Evolutionary conservation across 2,329 filamentous ascomycete genomes (phyloP), one percentile per base, ranked within the genome.

Genomic region (Neonectria faginata): DNA sequence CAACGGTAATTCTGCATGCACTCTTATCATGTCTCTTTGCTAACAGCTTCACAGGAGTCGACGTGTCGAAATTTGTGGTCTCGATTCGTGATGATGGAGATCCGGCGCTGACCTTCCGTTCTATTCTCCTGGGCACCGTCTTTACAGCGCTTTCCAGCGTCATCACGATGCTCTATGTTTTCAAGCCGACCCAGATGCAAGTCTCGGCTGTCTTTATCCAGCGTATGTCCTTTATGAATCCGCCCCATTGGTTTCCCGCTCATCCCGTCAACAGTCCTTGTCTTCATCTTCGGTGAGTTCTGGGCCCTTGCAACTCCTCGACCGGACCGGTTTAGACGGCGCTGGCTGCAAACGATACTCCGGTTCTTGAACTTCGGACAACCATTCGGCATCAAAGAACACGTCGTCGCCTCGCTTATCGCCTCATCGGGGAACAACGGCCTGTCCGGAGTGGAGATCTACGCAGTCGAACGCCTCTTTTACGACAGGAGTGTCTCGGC

Each of bases 41-140:
- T 48, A 6, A 48, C 11, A 2, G 14, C 11, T 11, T 31, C 3
- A 18, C 44, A 66, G 60, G 64, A 12, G 31, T 55, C 14, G 67
- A 71, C 36, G 70, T 70, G 1, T 70, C 69, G 51, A 68, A 67
- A 12, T 71, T 62, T 44, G 33, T 71, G 2, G 65, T 72, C 0
- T 71, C 69, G 3, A 57, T 59, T 5, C 60, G 67, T 9, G 70
- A 72, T 14, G 70, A 72, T 10, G 66, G 64, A 16, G 70, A 71
- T 10, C 62, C 69, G 10, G 44, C 70, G 9, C 33, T 72, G 44
- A 72, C 70, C 1, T 71, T 72, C 45, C 64, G 70, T 1, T 70
- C 70, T 10, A 54, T 71, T 20, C 31, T 69, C 20, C 16, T 70
- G 16, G 70, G 70, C 41, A 50, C 45, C 45, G 1, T 50, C 7